Evolutionary conservation across 345 rosid species (phyloP).

Genomic region (Aethionema arabicum): DNA sequence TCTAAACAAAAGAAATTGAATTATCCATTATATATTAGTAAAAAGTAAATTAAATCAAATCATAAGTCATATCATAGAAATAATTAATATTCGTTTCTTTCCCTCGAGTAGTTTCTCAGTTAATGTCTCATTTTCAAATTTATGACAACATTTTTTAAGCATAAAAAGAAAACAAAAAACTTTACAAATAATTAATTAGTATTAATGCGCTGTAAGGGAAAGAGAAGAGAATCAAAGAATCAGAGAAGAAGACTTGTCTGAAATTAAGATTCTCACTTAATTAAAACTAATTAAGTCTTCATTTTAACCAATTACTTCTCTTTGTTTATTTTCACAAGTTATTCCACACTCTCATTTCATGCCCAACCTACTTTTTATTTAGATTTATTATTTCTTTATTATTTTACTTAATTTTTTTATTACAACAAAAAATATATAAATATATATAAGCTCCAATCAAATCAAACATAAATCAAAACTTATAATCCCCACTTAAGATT

Average conservation of each 20-base stretch:
- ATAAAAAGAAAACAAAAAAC: slow-evolving; percentile 13
- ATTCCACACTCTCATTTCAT: slow-evolving; percentile 36
- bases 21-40: too few species aligned
- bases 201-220: slow-evolving; percentile 31
- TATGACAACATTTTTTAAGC: background rate
- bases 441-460: too few species aligned
- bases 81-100: slow-evolving; percentile 22
- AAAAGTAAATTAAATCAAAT: background rate
- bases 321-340: slow-evolving; percentile 32
- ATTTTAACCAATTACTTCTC: slow-evolving; percentile 29
- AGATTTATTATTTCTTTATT: slow-evolving; percentile 13
- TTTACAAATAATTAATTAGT: slow-evolving; percentile 15
- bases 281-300: slow-evolving; percentile 35
- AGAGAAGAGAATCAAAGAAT: slow-evolving; percentile 34
- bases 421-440: too few species aligned
- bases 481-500: too few species aligned
- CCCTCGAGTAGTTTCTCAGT: slow-evolving; percentile 10
- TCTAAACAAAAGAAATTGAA: too few species aligned
- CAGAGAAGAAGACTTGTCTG: slow-evolving; percentile 24
- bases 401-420: background rate
- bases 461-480: too few species aligned
- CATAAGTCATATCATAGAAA: slow-evolving; percentile 26
- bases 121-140: slow-evolving; percentile 23
- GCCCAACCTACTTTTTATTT: slow-evolving; percentile 7
- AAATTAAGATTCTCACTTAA: slow-evolving; percentile 37